phyloP scores from a whole-genome alignment of 2,329 filamentous ascomycete species.

The Salinomyces thailandicus region DNA sequence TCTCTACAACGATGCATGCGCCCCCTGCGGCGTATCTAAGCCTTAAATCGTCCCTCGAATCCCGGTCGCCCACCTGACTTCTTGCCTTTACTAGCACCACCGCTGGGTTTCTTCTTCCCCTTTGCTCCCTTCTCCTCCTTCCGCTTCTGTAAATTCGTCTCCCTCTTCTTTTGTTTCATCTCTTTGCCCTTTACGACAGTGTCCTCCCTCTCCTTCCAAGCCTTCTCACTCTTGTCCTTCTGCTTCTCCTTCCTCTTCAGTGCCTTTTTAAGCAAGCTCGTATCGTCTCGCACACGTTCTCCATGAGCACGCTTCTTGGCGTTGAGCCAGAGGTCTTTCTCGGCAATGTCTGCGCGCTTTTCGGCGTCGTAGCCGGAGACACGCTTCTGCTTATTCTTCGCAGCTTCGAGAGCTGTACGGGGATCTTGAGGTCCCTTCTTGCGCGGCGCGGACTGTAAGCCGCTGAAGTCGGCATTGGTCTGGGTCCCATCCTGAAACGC shows the following conservation, averaged over 20 bases:
- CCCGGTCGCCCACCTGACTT: constrained; percentile 45
- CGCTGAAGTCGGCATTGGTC: constrained; percentile 58
- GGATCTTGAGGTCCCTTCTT: constrained; percentile 76
- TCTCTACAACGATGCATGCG: too few species aligned
- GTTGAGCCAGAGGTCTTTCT: constrained; percentile 90
- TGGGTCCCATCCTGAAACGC: constrained; percentile 78
- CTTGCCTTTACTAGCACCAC: constrained; percentile 46
- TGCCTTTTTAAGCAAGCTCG: constrained; percentile 79
- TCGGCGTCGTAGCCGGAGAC: constrained; percentile 63
- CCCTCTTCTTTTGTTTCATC: constrained; percentile 40
- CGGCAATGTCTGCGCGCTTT: constrained; percentile 76
- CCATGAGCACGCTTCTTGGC: constrained; percentile 83
- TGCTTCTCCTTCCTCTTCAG: constrained; percentile 82
- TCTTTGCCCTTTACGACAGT: constrained; percentile 38
- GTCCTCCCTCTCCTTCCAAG: constrained; percentile 35
- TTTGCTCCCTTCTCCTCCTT: constrained; percentile 74
- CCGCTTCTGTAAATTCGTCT: constrained; percentile 53
- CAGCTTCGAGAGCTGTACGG: constrained; percentile 73
- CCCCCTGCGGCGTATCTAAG: too few species aligned
- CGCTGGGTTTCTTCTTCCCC: constrained; percentile 57
- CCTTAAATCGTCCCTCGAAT: constrained; percentile 58
- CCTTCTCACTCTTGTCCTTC: constrained; percentile 19
- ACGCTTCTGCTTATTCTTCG: constrained; percentile 76
- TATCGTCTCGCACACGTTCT: constrained; percentile 80
- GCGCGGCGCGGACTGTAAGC: constrained; percentile 53